phyloP scores from a whole-genome alignment of 768 basidiomycete species.

The Sporobolomyces phaffii region DNA sequence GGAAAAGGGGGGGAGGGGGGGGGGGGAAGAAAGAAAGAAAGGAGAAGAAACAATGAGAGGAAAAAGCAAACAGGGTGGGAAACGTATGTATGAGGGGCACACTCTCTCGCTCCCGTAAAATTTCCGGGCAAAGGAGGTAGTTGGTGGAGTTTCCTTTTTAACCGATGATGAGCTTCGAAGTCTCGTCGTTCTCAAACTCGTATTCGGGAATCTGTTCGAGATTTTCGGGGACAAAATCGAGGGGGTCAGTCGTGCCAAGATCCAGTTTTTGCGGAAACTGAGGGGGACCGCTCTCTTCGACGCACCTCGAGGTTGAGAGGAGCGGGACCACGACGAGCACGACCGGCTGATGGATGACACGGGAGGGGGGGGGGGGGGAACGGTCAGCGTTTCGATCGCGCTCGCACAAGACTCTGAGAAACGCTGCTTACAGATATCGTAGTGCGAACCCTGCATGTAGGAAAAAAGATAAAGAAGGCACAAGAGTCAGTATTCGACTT shows the following conservation, averaged over 20 bases:
- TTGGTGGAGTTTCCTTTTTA: no score
- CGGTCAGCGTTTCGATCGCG: no score
- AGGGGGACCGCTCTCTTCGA: neutral
- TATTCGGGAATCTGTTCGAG: conserved; percentile 37
- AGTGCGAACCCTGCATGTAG: conserved; percentile 77
- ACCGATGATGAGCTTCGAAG: conserved; percentile 28
- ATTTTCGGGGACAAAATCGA: no score
- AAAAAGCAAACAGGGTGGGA: no score
- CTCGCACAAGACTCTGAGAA: neutral
- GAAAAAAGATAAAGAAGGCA: neutral
- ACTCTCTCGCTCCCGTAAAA: no score
- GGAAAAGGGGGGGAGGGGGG: no score
- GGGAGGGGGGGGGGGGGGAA: neutral
- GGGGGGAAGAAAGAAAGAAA: no score
- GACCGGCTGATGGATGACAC: conserved; percentile 61
- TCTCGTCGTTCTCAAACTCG: conserved; percentile 32
- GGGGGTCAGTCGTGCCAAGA: no score
- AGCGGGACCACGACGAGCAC: conserved; percentile 91
- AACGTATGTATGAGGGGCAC: no score
- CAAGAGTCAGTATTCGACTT: neutral
- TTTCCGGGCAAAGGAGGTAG: no score
- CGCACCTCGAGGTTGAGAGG: conserved; percentile 75
- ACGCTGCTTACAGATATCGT: conserved; percentile 62
- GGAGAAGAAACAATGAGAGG: no score
- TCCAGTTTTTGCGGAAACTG: conserved; percentile 9